A percentile compares a stretch with the other conserved stretches of the same genome.
phyloP scores from a whole-genome alignment of 495 filamentous ascomycete species.

The Penicillium goetzii region DNA sequence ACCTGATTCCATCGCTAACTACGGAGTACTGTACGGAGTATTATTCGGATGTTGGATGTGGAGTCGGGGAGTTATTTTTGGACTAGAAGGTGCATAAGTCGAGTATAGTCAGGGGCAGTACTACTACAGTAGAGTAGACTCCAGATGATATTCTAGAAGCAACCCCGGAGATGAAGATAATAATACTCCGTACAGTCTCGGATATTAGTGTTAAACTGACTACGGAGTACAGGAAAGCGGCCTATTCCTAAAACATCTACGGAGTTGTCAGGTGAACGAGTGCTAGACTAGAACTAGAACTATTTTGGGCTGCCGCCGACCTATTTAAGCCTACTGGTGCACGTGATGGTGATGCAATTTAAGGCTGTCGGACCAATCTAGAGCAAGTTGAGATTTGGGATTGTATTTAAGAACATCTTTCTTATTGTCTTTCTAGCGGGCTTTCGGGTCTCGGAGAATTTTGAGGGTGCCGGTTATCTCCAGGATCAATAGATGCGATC shows the following conservation, averaged over 20 bases:
- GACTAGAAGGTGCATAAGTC: conserved; percentile 9
- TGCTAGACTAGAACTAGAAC: neutral
- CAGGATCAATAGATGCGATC: too few relatives aligned
- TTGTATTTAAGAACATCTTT: neutral
- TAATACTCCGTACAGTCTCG: neutral
- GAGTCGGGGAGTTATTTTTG: conserved; percentile 17
- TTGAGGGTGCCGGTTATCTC: too few relatives aligned
- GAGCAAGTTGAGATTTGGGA: neutral
- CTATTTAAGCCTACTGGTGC: neutral
- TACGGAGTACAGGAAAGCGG: too few relatives aligned
- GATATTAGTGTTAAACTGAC: neutral
- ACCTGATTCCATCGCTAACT: too few relatives aligned
- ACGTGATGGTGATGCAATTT: conserved; percentile 2
- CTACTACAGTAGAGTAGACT: neutral
- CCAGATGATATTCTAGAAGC: neutral
- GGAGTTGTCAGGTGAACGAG: conserved; percentile 1
- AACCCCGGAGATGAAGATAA: neutral
- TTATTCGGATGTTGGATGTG: neutral
- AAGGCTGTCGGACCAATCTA: neutral
- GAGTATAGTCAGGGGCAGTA: conserved; percentile 1
- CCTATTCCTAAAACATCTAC: neutral
- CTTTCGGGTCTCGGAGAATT: neutral
- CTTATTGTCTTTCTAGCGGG: neutral
- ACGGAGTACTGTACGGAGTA: neutral
- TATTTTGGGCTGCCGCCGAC: neutral